Evolutionary conservation across 306 rosid genomes (phyloP).

Genomic region (Cucumis melo): DNA sequence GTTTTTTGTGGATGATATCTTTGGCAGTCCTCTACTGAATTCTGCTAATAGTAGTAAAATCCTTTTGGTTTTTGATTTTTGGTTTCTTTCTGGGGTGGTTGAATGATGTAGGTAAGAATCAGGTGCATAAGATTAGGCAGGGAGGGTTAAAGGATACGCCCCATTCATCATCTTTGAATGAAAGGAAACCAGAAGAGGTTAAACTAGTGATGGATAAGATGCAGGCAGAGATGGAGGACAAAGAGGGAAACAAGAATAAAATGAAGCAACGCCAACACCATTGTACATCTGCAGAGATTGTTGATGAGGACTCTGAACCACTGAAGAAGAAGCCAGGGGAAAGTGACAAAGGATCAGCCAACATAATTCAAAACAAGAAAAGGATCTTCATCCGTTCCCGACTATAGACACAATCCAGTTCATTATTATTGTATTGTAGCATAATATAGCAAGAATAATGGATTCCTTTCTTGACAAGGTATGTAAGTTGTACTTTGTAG

Average conservation of each 20-base stretch:
- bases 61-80: not conserved
- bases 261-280: conserved; percentile 24
- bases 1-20: not conserved
- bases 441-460: not conserved
- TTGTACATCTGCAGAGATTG: conserved; percentile 22
- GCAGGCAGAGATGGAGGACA: conserved; percentile 28
- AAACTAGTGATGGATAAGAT: conserved; percentile 29
- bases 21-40: not conserved
- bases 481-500: not conserved
- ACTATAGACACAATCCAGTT: conserved; percentile 25
- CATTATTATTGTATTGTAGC: not conserved
- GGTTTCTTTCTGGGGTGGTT: not conserved
- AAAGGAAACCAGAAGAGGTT: conserved; percentile 19
- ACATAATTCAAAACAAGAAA: conserved; percentile 25
- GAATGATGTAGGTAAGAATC: conserved; percentile 40
- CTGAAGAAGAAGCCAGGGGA: conserved; percentile 25
- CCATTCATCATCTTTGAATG: conserved; percentile 15
- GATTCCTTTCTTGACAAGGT: not conserved
- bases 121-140: conserved; percentile 18
- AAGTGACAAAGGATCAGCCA: conserved; percentile 19
- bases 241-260: conserved; percentile 17
- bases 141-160: conserved; percentile 28
- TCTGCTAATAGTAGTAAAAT: not conserved
- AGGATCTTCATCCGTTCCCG: conserved; percentile 62
- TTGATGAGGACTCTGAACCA: conserved; percentile 18